Percentiles rank a stretch among this genome's conserved stretches.
Evolutionary conservation across 768 basidiomycete genomes (phyloP).

Genomic region (Macrolepiota albuminosa): DNA sequence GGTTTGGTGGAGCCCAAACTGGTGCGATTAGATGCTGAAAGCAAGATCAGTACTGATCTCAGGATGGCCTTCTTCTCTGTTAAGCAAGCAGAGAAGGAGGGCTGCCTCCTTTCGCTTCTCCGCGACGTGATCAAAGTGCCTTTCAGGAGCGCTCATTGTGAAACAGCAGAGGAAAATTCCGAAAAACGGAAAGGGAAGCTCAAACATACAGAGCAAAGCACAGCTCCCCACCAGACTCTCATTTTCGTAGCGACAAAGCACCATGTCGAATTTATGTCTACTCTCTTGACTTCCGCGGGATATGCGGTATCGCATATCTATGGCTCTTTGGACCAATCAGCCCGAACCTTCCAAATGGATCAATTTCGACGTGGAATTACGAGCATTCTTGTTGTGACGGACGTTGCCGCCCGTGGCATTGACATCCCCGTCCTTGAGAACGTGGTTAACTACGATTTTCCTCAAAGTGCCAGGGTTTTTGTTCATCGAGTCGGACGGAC

Average conservation of each 20-base stretch:
- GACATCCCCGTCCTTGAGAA: slow-evolving; percentile 96
- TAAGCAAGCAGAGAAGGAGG: slow-evolving; percentile 92
- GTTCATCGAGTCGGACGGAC: slow-evolving; percentile 97
- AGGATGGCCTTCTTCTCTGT: slow-evolving; percentile 93
- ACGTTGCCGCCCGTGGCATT: slow-evolving; percentile 96
- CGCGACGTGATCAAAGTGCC: slow-evolving; percentile 87
- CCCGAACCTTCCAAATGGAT: slow-evolving; percentile 87
- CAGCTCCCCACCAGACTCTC: slow-evolving; percentile 85
- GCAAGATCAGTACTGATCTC: slow-evolving; percentile 91
- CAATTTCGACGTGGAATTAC: slow-evolving; percentile 79
- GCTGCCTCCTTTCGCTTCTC: slow-evolving; percentile 76
- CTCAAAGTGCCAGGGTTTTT: slow-evolving; percentile 88
- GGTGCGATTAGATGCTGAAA: slow-evolving; percentile 93
- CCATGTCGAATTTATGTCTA: slow-evolving; percentile 91
- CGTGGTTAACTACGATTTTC: slow-evolving; percentile 98
- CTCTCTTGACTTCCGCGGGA: slow-evolving; percentile 71
- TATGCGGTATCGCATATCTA: slow-evolving; percentile 94
- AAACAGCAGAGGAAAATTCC: slow-evolving; percentile 22
- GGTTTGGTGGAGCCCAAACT: slow-evolving; percentile 92
- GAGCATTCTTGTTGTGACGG: slow-evolving; percentile 90
- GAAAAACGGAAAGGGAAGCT: slow-evolving; percentile 43
- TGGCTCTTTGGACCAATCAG: slow-evolving; percentile 89
- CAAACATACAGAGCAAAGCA: slow-evolving; percentile 47
- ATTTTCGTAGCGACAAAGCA: slow-evolving; percentile 97
- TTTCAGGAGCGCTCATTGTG: slow-evolving; percentile 33